phyloP scores from a whole-genome alignment of 202 grass and related monocot genomes.

The Schoenoplectus tabernaemontani region DNA sequence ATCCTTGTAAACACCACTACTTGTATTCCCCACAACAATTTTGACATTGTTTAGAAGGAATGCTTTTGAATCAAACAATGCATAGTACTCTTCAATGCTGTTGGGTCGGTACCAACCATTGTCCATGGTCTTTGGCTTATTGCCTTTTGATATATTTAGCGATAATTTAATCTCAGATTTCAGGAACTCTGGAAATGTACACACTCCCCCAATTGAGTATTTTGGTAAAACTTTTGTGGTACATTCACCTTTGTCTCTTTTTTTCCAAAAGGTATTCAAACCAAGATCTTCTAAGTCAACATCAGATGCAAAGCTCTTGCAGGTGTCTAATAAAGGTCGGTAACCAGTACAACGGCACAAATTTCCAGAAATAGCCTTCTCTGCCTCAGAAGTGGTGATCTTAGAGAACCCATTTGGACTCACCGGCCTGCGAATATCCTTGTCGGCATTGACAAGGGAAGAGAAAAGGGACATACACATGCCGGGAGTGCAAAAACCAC shows the following conservation, averaged over 20 bases:
- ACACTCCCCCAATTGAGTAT: constrained; percentile 39
- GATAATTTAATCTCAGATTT: constrained; percentile 58
- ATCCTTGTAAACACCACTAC: constrained; percentile 77
- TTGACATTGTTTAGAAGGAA: constrained; percentile 32
- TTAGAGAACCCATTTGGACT: constrained; percentile 51
- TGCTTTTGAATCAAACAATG: constrained; percentile 35
- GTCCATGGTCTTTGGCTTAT: background rate
- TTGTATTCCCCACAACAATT: constrained; percentile 69
- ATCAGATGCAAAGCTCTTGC: constrained; percentile 89
- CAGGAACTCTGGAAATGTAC: constrained; percentile 62
- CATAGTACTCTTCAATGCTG: constrained; percentile 44
- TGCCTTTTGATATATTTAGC: background rate
- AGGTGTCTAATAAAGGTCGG: constrained; percentile 69
- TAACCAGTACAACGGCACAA: constrained; percentile 88
- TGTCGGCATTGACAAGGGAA: constrained; percentile 48
- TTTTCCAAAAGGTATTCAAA: constrained; percentile 77
- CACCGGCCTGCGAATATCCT: background rate
- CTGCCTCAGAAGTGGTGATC: constrained; percentile 50
- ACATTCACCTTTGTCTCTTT: constrained; percentile 31
- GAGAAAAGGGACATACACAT: constrained; percentile 90
- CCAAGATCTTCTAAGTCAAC: constrained; percentile 91
- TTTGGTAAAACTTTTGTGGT: constrained; percentile 35
- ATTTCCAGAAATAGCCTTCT: constrained; percentile 62
- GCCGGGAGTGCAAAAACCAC: constrained; percentile 86
- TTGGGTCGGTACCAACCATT: constrained; percentile 40